A percentile compares a stretch with the other conserved stretches of the same genome.
Conservation (phyloP, 1,139 yeast species). For the Zhuliangozyma parablackwelliae region DNA sequence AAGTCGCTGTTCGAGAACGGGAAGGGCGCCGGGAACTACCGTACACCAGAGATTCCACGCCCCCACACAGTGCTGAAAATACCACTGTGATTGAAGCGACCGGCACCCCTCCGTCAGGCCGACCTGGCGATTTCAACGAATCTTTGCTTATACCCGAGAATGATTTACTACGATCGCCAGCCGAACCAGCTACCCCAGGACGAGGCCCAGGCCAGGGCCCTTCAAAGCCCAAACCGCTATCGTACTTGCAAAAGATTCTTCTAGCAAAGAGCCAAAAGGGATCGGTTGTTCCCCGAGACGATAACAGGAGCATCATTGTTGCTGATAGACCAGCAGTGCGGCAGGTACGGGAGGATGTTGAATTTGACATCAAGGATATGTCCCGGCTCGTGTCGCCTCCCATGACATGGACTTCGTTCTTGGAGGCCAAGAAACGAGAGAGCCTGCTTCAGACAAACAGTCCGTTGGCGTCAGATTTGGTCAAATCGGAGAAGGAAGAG, state of each 20-base stretch:
- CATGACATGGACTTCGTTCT: no score
- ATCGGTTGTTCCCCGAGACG: not conserved
- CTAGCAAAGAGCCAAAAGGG: slow-evolving; percentile 4
- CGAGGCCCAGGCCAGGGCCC: no score
- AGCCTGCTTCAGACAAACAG: not conserved
- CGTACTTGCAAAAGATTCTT: slow-evolving; percentile 26
- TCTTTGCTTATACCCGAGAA: slow-evolving; percentile 5
- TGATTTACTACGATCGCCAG: slow-evolving; percentile 3
- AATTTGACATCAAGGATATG: no score
- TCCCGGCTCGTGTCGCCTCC: no score
- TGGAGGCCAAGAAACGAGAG: not conserved
- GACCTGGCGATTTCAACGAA: slow-evolving; percentile 2
- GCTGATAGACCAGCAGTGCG: no score
- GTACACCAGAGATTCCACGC: no score
- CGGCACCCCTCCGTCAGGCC: no score
- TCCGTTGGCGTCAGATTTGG: no score
- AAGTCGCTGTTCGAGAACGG: slow-evolving; percentile 16
- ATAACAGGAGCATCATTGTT: no score
- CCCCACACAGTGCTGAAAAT: not conserved
- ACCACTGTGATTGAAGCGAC: not conserved
- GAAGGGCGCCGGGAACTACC: not conserved
- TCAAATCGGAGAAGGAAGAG: not conserved
- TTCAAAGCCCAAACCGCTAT: slow-evolving; percentile 9
- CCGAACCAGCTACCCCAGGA: not conserved
- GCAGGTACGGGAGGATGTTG: no score